Evolutionary conservation across 2,329 filamentous ascomycete genomes (phyloP), one percentile per base, ranked within the genome.

Genomic region (Aspergillus spinulosporus): DNA sequence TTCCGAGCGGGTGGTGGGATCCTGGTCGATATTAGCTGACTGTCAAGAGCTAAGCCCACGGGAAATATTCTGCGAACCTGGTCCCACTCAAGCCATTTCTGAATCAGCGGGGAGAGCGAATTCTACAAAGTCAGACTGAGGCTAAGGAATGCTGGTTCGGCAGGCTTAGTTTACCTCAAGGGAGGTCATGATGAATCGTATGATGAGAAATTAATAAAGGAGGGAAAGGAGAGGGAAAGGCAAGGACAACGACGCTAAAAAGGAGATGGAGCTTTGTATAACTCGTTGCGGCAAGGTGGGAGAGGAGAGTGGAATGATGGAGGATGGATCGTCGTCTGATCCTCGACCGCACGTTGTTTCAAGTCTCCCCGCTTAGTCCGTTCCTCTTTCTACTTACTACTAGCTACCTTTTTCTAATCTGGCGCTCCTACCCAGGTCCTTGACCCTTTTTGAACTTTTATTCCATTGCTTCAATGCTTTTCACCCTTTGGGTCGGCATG

Each of bases 401-500:
- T 21, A 7, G 6, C 5, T 42, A 42, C 39, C 39, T 42, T 6
- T 21, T 5, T 42, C 15, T 37, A 8, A 37, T 37, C 9, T 12
- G 34, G 21, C 21, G 21, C 21, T 21, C 21, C 37, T 29, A 43
- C 39, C 14, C 39, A 21, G 21, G 8, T n/a, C 28, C 26, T 34
- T 9, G 29, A 34, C 37, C 92, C 92, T 2, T 88, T 96, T 71
- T 37, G 8, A 12, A 34, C 34, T 37, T 37, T 37, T 91, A 96
- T 71, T 90, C 91, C 57, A 84, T 94, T 7, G 31, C 32, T 34
- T 34, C 32, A 6, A 7, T 11, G 6, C 32, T 34, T 34, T 34
- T 11, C 32, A 40, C 12, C 12, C 37, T 40, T 40, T 40, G 37
- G 7, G 37, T 54, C 15, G 26, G 14, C 15, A 39, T 32, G 34